These are phyloP conservation scores for Westerdykella sp. DNA, from an alignment of 2,329 filamentous ascomycete species.

Conservation along the genomic window DNA sequence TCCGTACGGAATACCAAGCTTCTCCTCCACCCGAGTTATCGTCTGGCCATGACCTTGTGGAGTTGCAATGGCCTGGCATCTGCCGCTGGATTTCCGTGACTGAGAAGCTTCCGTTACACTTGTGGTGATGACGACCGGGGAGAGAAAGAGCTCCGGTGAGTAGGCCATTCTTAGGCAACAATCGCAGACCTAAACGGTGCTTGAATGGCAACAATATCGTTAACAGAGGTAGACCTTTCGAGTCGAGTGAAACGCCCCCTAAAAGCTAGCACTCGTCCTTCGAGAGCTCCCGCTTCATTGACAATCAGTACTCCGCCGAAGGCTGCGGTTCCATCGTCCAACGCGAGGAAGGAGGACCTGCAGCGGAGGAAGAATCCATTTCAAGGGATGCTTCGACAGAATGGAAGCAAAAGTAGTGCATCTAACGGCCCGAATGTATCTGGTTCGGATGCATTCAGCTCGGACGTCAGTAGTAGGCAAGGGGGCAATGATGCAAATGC, in stretches of 20 bases:
- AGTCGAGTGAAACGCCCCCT: constrained; percentile 21
- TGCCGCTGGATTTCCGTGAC: too few species aligned
- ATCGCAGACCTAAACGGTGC: too few species aligned
- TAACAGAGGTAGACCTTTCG: constrained; percentile 14
- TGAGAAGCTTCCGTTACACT: too few species aligned
- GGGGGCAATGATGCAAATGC: constrained; percentile 4
- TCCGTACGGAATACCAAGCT: too few species aligned
- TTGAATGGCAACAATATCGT: too few species aligned
- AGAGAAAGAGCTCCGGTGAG: constrained; percentile 26
- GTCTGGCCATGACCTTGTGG: too few species aligned
- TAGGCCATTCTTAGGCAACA: background rate
- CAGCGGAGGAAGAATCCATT: constrained; percentile 26
- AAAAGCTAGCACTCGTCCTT: constrained; percentile 18
- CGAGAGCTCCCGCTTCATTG: constrained; percentile 14
- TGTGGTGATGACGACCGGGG: constrained; percentile 22
- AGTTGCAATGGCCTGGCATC: too few species aligned
- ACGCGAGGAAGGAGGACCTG: constrained; percentile 26
- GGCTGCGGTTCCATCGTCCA: constrained; percentile 21
- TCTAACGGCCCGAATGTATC: constrained; percentile 1
- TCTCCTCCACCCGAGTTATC: too few species aligned
- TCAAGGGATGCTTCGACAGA: constrained; percentile 26
- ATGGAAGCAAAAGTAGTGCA: background rate
- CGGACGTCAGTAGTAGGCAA: constrained; percentile 1
- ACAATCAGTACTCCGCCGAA: constrained; percentile 27
- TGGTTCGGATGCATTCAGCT: constrained; percentile 3